A percentile compares a stretch with the other conserved stretches of the same genome.
Conservation (phyloP, 2,329 filamentous ascomycete genomes). For the Fusarium nanum region DNA sequence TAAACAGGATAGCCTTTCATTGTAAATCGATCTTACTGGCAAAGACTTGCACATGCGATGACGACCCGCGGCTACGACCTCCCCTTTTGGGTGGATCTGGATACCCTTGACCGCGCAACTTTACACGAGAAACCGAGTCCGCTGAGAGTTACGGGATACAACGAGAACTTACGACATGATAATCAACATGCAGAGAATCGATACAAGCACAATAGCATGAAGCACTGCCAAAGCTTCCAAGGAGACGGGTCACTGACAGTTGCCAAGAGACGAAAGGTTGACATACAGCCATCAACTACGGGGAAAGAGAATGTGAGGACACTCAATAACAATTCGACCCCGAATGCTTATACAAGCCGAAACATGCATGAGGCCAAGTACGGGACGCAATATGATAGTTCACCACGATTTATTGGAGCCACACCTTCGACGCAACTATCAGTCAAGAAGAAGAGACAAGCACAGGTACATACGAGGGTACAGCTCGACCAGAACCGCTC, state of each 20-base stretch:
- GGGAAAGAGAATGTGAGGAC: conserved; percentile 38
- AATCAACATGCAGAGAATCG: conserved; percentile 38
- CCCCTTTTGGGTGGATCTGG: conserved; percentile 48
- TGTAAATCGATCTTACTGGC: too few species aligned
- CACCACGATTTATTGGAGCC: conserved; percentile 8
- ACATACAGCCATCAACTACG: conserved; percentile 4
- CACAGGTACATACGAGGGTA: not conserved
- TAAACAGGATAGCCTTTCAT: too few species aligned
- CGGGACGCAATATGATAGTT: conserved; percentile 25
- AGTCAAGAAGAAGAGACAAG: conserved; percentile 37
- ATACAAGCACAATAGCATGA: conserved; percentile 44
- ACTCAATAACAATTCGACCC: not conserved
- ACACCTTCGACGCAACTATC: conserved; percentile 24
- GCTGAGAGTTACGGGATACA: conserved; percentile 62
- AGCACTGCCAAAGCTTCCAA: not conserved
- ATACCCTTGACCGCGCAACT: conserved; percentile 42
- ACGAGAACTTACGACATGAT: conserved; percentile 15
- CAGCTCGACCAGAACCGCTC: not conserved
- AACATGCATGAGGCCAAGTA: conserved; percentile 14
- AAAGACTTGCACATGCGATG: conserved; percentile 48
- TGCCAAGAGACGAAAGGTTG: conserved; percentile 50
- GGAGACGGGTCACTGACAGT: conserved; percentile 48
- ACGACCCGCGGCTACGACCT: conserved; percentile 47
- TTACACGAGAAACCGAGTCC: conserved; percentile 55
- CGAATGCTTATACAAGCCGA: not conserved